Evolutionary conservation across 2,329 filamentous ascomycete genomes (phyloP).

Genomic region (Fusarium newnesense): DNA sequence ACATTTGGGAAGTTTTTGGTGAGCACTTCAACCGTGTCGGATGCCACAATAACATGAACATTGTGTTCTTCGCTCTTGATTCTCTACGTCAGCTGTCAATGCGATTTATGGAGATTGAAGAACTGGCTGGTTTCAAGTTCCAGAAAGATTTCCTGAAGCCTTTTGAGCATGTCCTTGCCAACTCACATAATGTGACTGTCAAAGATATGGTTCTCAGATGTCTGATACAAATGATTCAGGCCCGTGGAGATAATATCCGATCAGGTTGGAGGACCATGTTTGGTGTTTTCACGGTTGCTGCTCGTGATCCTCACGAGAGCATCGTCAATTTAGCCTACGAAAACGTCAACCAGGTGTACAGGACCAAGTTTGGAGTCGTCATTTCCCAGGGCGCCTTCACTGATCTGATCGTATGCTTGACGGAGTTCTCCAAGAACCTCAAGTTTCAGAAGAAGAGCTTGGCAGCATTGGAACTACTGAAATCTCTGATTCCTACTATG

Average conservation of each 20-base stretch:
- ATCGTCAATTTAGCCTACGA: constrained; percentile 98
- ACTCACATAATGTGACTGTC: constrained; percentile 89
- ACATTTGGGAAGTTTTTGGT: constrained; percentile 96
- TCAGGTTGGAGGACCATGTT: constrained; percentile 99
- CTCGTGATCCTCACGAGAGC: constrained; percentile 89
- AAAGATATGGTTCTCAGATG: constrained; percentile 98
- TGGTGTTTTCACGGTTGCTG: constrained; percentile 96
- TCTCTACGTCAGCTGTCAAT: constrained; percentile 95
- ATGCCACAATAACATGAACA: constrained; percentile 94
- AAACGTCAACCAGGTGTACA: constrained; percentile 95
- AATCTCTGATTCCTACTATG: constrained; percentile 94
- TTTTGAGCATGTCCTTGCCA: constrained; percentile 96
- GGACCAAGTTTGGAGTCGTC: constrained; percentile 92
- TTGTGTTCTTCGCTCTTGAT: constrained; percentile 97
- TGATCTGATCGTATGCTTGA: constrained; percentile 94
- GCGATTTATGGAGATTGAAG: constrained; percentile 98
- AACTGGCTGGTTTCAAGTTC: constrained; percentile 98
- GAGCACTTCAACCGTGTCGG: constrained; percentile 99
- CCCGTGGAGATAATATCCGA: constrained; percentile 93
- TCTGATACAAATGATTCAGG: constrained; percentile 99
- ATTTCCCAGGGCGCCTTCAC: constrained; percentile 97
- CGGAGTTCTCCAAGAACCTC: constrained; percentile 98
- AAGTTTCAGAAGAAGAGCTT: constrained; percentile 99
- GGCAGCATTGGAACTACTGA: constrained; percentile 93
- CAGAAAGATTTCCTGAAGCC: constrained; percentile 99